These are phyloP conservation scores for Fusarium sp. DNA, from an alignment of 2,329 filamentous ascomycete genomes.

Conservation along the genomic window DNA sequence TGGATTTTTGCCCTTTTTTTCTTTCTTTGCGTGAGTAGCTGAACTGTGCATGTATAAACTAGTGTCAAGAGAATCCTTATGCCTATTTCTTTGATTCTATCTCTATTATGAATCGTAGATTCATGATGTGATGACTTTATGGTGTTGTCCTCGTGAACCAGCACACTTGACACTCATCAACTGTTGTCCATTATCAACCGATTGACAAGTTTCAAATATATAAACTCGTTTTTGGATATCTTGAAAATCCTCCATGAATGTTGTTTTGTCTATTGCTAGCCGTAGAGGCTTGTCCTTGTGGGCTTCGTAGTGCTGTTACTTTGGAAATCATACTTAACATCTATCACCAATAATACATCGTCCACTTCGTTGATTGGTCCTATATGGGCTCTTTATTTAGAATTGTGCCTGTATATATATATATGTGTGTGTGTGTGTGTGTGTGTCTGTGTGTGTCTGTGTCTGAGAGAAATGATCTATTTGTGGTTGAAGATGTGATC, in stretches of 20 bases:
- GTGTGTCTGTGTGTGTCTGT: too few species aligned
- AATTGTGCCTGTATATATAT: background rate
- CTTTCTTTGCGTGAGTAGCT: too few species aligned
- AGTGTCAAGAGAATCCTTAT: background rate
- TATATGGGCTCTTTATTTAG: rapidly evolving
- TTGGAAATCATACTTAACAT: background rate
- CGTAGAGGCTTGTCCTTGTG: background rate
- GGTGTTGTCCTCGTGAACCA: background rate
- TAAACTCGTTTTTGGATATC: rapidly evolving
- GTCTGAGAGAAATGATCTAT: background rate
- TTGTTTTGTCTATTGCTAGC: background rate
- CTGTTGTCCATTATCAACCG: background rate
- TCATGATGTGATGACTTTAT: background rate
- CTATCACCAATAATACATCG: background rate
- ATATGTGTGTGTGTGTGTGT: background rate
- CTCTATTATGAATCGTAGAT: background rate
- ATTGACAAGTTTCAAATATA: too few species aligned
- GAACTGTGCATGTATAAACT: background rate
- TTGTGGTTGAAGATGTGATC: too few species aligned
- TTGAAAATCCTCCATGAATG: background rate
- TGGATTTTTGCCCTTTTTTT: too few species aligned
- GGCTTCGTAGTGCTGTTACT: background rate
- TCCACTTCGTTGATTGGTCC: rapidly evolving
- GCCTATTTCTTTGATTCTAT: background rate
- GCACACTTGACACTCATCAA: background rate